phyloP scores from a whole-genome alignment of 331 rosid species.

The Quercus tomentella region DNA sequence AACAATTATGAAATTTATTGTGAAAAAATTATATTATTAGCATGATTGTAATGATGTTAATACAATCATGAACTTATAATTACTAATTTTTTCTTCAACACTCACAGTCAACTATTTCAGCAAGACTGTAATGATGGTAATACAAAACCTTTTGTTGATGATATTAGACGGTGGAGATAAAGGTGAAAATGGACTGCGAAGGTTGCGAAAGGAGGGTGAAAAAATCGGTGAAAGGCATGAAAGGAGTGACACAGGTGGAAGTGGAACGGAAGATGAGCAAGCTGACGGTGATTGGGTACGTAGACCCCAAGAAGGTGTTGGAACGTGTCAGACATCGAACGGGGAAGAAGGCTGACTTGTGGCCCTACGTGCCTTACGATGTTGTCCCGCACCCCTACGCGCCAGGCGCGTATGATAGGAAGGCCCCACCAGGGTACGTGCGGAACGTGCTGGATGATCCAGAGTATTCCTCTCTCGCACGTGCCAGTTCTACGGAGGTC shows the following conservation, averaged over 20 bases:
- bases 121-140: too few relatives aligned
- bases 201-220: slow-evolving; percentile 48
- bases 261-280: slow-evolving; percentile 42
- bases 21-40: too few relatives aligned
- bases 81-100: too few relatives aligned
- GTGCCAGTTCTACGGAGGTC: slow-evolving; percentile 39
- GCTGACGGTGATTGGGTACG: slow-evolving; percentile 44
- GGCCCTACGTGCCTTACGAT: slow-evolving; percentile 48
- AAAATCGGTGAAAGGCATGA: slow-evolving; percentile 46
- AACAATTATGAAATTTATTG: too few relatives aligned
- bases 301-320: slow-evolving; percentile 36
- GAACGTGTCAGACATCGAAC: slow-evolving; percentile 39
- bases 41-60: too few relatives aligned
- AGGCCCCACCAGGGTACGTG: slow-evolving; percentile 58
- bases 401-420: slow-evolving; percentile 39
- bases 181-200: slow-evolving; percentile 52
- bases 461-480: slow-evolving; percentile 31
- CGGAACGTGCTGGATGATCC: slow-evolving; percentile 34
- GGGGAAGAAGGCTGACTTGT: slow-evolving; percentile 45
- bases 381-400: slow-evolving; percentile 47
- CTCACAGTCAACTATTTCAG: too few relatives aligned
- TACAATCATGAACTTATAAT: too few relatives aligned
- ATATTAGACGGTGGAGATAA: slow-evolving; percentile 48
- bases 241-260: slow-evolving; percentile 36
- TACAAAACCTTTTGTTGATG: background rate